Percentiles rank a stretch among this genome's conserved stretches.
Evolutionary conservation across 371 early-diverging fungal species (phyloP).

Genomic region (Mucor irregularis): DNA sequence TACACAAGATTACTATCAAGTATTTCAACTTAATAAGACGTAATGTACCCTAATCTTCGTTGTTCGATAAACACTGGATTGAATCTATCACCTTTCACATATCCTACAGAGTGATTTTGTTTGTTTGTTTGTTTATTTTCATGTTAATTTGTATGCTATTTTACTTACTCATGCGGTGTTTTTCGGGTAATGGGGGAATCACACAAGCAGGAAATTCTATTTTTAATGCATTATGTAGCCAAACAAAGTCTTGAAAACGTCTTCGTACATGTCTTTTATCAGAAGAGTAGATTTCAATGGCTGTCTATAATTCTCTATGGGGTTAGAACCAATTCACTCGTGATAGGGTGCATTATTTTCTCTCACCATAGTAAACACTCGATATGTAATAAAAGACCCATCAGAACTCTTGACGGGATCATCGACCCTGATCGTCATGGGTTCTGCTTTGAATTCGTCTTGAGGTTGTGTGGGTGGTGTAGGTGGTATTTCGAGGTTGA

Average conservation of each 20-base stretch:
- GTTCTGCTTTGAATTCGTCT: constrained; percentile 18
- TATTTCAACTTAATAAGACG: not conserved
- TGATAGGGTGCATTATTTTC: too few species aligned
- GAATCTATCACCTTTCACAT: constrained; percentile 94
- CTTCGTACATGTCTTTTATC: constrained; percentile 65
- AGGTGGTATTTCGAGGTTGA: not conserved
- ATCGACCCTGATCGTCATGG: constrained; percentile 59
- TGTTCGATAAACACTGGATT: constrained; percentile 85
- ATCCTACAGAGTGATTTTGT: constrained; percentile 74
- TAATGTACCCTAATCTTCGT: constrained; percentile 61
- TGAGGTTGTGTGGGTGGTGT: not conserved
- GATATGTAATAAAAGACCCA: constrained; percentile 36
- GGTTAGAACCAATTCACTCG: not conserved
- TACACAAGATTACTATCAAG: not conserved
- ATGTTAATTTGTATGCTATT: not conserved
- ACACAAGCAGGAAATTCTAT: constrained; percentile 78
- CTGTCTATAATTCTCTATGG: constrained; percentile 41
- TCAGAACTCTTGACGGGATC: constrained; percentile 75
- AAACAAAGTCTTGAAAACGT: constrained; percentile 92
- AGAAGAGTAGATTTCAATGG: constrained; percentile 49
- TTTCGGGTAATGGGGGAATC: constrained; percentile 91
- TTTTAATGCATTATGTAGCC: constrained; percentile 76
- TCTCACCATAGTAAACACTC: constrained; percentile 33
- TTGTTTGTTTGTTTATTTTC: too few species aligned
- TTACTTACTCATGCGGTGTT: constrained; percentile 80